These are phyloP conservation scores for Phallus indusiatus DNA, from an alignment of 768 basidiomycete genomes.

Conservation along the genomic window DNA sequence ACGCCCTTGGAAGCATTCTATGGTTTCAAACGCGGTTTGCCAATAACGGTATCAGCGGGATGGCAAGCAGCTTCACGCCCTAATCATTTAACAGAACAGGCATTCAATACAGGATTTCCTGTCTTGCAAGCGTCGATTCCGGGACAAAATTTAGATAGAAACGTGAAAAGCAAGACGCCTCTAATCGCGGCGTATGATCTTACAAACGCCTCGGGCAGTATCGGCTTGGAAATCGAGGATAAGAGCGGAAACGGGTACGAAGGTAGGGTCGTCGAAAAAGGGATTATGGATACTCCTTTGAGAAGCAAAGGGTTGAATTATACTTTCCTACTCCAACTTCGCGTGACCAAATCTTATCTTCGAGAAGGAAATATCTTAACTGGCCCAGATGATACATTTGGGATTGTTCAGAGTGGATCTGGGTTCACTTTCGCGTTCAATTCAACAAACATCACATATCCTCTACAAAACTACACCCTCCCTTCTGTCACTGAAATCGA, in stretches of 20 bases:
- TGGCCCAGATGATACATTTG: constrained; percentile 1
- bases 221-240: neutral
- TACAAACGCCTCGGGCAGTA: neutral
- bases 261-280: neutral
- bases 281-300: neutral
- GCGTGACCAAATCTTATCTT: neutral
- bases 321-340: neutral
- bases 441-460: constrained; percentile 5
- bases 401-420: neutral
- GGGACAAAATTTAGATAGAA: constrained; percentile 18
- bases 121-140: constrained; percentile 15
- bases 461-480: constrained; percentile 1
- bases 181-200: constrained; percentile 15
- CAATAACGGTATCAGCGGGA: constrained; percentile 16
- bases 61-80: constrained; percentile 18
- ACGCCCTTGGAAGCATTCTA: constrained; percentile 20
- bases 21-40: constrained; percentile 17
- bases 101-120: constrained; percentile 16
- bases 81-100: constrained; percentile 17
- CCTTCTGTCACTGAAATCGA: neutral
- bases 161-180: constrained; percentile 12
- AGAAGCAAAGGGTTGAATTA: constrained; percentile 2
- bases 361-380: neutral
- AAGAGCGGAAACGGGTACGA: constrained; percentile 2
- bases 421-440: constrained; percentile 1